Evolutionary conservation across 495 filamentous ascomycete genomes (phyloP).

Genomic region (Xylaria acuta): DNA sequence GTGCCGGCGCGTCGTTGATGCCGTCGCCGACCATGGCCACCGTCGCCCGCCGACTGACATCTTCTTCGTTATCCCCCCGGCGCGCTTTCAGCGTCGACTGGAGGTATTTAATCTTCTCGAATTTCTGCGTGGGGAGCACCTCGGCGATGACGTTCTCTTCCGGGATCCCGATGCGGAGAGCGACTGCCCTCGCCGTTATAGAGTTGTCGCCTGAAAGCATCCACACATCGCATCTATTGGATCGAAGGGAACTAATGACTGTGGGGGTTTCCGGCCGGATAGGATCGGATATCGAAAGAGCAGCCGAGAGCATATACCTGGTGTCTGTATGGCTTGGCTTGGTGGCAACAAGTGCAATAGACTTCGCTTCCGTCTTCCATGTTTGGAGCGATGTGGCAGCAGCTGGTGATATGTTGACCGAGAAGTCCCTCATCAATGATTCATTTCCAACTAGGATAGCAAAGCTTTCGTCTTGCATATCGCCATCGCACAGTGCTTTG

Average conservation of each 20-base stretch:
- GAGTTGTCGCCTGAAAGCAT: constrained; percentile 92
- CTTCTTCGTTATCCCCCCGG: constrained; percentile 31
- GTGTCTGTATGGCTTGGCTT: constrained; percentile 23
- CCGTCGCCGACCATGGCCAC: constrained; percentile 77
- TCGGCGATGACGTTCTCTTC: constrained; percentile 80
- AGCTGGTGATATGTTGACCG: constrained; percentile 38
- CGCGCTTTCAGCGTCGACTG: constrained; percentile 64
- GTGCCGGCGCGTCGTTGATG: constrained; percentile 86
- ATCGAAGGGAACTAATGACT: constrained; percentile 71
- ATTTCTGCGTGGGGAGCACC: constrained; percentile 85
- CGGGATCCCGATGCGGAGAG: constrained; percentile 75
- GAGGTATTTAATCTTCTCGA: constrained; percentile 79
- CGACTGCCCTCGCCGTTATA: constrained; percentile 77
- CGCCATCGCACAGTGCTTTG: constrained; percentile 67
- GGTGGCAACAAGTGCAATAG: constrained; percentile 72
- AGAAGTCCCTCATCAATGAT: constrained; percentile 63
- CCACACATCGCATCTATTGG: constrained; percentile 74
- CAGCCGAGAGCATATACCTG: constrained; percentile 52
- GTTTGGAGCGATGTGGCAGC: constrained; percentile 57
- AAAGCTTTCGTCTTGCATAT: constrained; percentile 46
- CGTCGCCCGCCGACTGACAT: constrained; percentile 44
- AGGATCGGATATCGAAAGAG: constrained; percentile 71
- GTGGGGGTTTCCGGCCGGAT: constrained; percentile 75
- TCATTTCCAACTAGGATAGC: constrained; percentile 88
- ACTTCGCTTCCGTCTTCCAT: constrained; percentile 77